phyloP scores from a whole-genome alignment of 2,329 filamentous ascomycete species.

The Chlorencoelia australis region DNA sequence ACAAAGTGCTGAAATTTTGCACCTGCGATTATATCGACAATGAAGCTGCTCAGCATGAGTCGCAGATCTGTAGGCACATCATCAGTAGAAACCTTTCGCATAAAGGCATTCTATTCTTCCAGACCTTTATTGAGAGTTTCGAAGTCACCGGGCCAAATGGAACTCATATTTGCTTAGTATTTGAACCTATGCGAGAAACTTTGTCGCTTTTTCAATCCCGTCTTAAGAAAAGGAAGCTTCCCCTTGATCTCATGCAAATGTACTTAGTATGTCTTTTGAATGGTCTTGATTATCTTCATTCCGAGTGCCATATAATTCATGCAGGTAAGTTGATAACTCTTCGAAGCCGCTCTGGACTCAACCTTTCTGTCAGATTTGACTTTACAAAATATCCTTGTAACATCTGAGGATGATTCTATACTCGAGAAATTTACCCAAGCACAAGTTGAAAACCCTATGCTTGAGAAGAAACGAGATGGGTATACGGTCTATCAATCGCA shows the following conservation, averaged over 20 bases:
- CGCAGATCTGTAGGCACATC: slow-evolving; percentile 1
- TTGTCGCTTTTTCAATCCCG: slow-evolving; percentile 6
- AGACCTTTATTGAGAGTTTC: slow-evolving; percentile 4
- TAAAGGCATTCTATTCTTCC: slow-evolving; percentile 2
- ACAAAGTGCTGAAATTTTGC: slow-evolving; percentile 5
- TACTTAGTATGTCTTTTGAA: no score
- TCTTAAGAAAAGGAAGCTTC: slow-evolving; percentile 4
- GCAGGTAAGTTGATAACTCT: no score
- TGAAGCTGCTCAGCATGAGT: slow-evolving; percentile 6
- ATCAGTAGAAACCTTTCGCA: slow-evolving; percentile 2
- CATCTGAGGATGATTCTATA: slow-evolving; percentile 28
- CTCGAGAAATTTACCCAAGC: slow-evolving; percentile 31
- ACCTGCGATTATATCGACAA: slow-evolving; percentile 3
- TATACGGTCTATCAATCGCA: slow-evolving; percentile 8
- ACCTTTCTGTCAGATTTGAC: slow-evolving; percentile 35
- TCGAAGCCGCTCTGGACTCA: no score
- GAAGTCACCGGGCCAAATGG: slow-evolving; percentile 2
- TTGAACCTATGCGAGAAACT: slow-evolving; percentile 8
- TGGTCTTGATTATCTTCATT: slow-evolving; percentile 87
- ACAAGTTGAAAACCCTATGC: slow-evolving; percentile 31
- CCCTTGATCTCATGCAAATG: no score
- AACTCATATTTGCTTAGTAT: slow-evolving; percentile 7
- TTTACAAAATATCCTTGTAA: slow-evolving; percentile 36
- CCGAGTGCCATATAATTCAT: slow-evolving; percentile 96
- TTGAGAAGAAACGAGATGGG: no score